Evolutionary conservation across 306 rosid genomes (phyloP).

Genomic region (Luffa acutangula): DNA sequence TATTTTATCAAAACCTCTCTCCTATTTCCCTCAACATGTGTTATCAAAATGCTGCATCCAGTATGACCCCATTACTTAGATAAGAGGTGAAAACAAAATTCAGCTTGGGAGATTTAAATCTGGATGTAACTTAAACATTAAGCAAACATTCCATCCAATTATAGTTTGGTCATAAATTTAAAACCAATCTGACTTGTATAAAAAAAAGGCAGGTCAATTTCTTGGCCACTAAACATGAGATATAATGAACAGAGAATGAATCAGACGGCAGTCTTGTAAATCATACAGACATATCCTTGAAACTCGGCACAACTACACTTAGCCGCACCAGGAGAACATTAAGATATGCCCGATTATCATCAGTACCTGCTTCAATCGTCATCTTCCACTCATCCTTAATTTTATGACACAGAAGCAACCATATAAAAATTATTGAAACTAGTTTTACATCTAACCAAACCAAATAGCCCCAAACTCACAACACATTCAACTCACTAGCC

Average conservation of each 20-base stretch:
- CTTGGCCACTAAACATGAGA: neutral
- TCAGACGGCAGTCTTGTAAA: constrained; percentile 8
- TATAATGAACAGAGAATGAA: constrained; percentile 11
- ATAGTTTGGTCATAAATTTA: neutral
- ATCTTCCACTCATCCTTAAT: constrained; percentile 20
- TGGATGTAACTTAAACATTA: neutral
- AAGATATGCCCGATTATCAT: constrained; percentile 13
- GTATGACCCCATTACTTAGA: neutral
- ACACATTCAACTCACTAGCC: neutral
- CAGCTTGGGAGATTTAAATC: neutral
- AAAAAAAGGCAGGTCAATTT: neutral
- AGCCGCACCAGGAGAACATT: constrained; percentile 15
- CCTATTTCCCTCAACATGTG: neutral
- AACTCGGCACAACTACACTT: constrained; percentile 12
- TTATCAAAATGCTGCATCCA: neutral
- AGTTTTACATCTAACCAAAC: neutral
- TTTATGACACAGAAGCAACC: neutral
- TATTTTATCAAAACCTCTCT: neutral
- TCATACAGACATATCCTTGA: constrained; percentile 11
- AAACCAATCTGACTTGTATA: neutral
- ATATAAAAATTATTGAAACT: neutral
- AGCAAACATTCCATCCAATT: neutral
- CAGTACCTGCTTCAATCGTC: constrained; percentile 30
- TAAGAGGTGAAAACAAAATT: neutral
- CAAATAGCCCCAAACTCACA: neutral